These are phyloP conservation scores for Tolypocladium cylindrosporum DNA, from an alignment of 2,329 filamentous ascomycete species.

Conservation along the genomic window DNA sequence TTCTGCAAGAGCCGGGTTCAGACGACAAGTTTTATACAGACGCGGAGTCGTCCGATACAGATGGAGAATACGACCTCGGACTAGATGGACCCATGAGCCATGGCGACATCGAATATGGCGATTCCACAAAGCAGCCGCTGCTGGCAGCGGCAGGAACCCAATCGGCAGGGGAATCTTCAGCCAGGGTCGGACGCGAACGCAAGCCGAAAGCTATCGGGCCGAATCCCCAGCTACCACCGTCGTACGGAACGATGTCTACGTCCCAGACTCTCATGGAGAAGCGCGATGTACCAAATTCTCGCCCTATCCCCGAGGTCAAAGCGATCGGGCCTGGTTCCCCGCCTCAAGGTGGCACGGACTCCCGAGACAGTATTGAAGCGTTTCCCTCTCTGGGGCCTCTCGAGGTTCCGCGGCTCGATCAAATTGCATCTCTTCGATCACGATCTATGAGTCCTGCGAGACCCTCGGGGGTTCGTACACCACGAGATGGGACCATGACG, in stretches of 20 bases:
- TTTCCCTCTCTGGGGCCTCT: conserved; percentile 13
- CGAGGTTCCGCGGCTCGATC: conserved; percentile 4
- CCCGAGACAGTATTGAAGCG: conserved; percentile 5
- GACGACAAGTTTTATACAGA: conserved; percentile 22
- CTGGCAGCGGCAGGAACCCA: conserved; percentile 2
- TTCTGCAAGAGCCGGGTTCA: conserved; percentile 34
- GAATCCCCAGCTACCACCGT: conserved; percentile 6
- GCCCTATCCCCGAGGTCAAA: conserved; percentile 4
- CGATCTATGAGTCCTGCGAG: conserved; percentile 15
- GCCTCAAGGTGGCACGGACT: background rate
- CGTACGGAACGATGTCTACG: conserved; percentile 23
- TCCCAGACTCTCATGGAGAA: conserved; percentile 8
- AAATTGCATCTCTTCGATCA: conserved; percentile 7
- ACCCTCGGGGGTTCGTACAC: conserved; percentile 8
- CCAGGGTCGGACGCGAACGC: conserved; percentile 6
- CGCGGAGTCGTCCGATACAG: conserved; percentile 17
- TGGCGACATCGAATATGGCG: conserved; percentile 11
- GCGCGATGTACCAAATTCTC: conserved; percentile 1
- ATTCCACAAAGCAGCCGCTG: conserved; percentile 11
- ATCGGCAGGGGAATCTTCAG: conserved; percentile 7
- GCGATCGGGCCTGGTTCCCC: conserved; percentile 1
- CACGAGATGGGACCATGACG: conserved; percentile 12
- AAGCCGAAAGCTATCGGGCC: conserved; percentile 5
- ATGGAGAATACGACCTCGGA: conserved; percentile 16
- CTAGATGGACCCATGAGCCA: conserved; percentile 18